These are phyloP conservation scores for Aspergillus sclerotioniger DNA, from an alignment of 495 filamentous ascomycete genomes.

Conservation along the genomic window DNA sequence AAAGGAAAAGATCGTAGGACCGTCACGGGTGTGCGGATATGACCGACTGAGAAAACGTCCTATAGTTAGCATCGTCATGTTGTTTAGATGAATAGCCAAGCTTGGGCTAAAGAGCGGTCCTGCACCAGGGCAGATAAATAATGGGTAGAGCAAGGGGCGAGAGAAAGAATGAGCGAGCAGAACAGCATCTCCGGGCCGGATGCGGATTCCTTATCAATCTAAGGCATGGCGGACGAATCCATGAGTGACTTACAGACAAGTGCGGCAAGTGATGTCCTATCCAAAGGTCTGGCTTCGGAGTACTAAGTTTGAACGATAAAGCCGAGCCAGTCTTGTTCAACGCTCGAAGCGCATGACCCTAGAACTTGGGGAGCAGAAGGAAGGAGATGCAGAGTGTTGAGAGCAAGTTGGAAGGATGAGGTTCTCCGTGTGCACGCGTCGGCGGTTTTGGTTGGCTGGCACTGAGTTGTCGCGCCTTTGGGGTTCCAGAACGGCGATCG, in stretches of 20 bases:
- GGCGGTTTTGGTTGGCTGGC: constrained; percentile 17
- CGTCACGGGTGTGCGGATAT: constrained; percentile 37
- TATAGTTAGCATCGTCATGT: constrained; percentile 46
- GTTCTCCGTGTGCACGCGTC: constrained; percentile 17
- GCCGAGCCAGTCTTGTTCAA: constrained; percentile 18
- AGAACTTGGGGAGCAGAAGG: constrained; percentile 12
- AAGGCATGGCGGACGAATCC: not conserved
- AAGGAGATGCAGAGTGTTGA: constrained; percentile 8
- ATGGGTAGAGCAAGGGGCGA: not conserved
- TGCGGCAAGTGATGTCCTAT: constrained; percentile 9
- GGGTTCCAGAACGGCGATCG: constrained; percentile 6
- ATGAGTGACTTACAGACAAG: constrained; percentile 4
- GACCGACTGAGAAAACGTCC: constrained; percentile 44
- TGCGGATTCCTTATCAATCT: constrained; percentile 11
- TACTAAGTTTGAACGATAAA: not conserved
- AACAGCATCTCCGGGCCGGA: not conserved
- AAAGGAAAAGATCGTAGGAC: constrained; percentile 44
- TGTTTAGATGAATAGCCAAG: constrained; percentile 10
- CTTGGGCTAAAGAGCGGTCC: not conserved
- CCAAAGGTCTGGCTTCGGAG: not conserved
- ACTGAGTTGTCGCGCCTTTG: constrained; percentile 6
- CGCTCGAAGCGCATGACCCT: constrained; percentile 19
- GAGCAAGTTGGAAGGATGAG: constrained; percentile 21
- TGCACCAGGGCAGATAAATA: not conserved
- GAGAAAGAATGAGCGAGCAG: not conserved